Base-by-base conservation (phyloP, 2,329 filamentous ascomycete genomes). In the Dactylellina cionopaga region DNA sequence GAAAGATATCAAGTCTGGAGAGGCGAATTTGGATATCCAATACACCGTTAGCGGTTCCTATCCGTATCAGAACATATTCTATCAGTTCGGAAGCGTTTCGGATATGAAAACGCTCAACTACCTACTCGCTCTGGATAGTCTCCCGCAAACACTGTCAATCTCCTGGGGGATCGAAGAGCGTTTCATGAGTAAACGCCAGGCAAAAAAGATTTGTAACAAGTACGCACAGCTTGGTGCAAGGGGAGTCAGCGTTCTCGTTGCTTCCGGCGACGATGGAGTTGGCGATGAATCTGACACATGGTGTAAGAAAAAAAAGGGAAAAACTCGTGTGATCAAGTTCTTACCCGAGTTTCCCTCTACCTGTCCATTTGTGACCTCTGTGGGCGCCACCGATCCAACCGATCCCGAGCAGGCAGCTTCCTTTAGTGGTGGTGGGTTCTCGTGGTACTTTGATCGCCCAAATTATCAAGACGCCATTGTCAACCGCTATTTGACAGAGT, bases 11-110 rank as follows among this genome's bases (percentile, higher is more conserved):
- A 73, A 66, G 75, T 78, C 76, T 62, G 75, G 79, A 5, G 87
- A 89, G 77, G 86, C 84, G 19, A 86, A 88, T 62, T 82, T 88
- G n/a, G 87, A 89, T 75, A 83, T 84, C 11, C 82, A 88, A 77
- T 83, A 84, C 78, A 84, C 83, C 3, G 86, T 85, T 9, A 86
- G 84, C 17, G 86, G 47, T 2, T 27, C 47, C n/a, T 52, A 29
- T 22, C 25, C 25, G 6, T 52, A 52, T 17, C n/a, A 29, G 29
- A 52, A 52, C 19, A 29, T 52, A 52, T 31, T 17, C 25, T 31
- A 31, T 27, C 25, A 52, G 29, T 52, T 31, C 15, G 25, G 25
- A 29, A 3, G 29, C 47, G 9, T 35, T 52, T 31, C 47, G 11
- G 47, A 52, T 52, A 22, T 88, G 3, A 82, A 84, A 35, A 84